These are phyloP conservation scores for Aspergillus asperescens DNA, from an alignment of 495 filamentous ascomycete species.

Conservation along the genomic window DNA sequence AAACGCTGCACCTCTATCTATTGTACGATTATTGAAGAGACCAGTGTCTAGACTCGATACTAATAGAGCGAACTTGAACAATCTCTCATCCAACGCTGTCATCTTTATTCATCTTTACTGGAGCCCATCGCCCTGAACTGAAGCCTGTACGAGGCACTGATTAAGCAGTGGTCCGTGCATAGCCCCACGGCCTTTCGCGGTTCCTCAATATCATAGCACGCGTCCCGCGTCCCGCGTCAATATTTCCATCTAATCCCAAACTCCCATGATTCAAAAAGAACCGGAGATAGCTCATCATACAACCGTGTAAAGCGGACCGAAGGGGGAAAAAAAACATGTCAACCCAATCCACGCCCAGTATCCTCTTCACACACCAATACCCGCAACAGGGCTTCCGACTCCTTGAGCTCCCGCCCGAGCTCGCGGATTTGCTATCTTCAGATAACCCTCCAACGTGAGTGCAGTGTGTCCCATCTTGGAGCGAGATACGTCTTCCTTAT, in stretches of 20 bases:
- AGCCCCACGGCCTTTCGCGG: slow-evolving; percentile 24
- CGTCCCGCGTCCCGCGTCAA: background rate
- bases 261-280: too few species aligned
- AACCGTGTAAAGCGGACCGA: too few species aligned
- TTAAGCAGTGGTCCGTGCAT: slow-evolving; percentile 35
- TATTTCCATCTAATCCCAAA: background rate
- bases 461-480: background rate
- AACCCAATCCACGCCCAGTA: slow-evolving; percentile 52
- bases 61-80: background rate
- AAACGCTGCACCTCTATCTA: background rate
- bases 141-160: background rate
- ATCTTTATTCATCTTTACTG: too few species aligned
- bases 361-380: slow-evolving; percentile 58
- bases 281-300: too few species aligned
- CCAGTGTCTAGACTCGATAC: background rate
- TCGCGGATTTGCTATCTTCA: slow-evolving; percentile 61
- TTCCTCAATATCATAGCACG: slow-evolving; percentile 7
- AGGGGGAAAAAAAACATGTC: slow-evolving; percentile 42
- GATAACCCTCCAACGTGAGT: slow-evolving; percentile 56
- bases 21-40: background rate
- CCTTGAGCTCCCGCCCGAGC: slow-evolving; percentile 73
- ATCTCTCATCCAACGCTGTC: background rate
- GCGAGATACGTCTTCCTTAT: too few species aligned
- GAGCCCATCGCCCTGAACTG: background rate
- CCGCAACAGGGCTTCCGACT: slow-evolving; percentile 62